These are phyloP conservation scores for Solanum verrucosum DNA, from an alignment of 257 asterid species.

Conservation along the genomic window DNA sequence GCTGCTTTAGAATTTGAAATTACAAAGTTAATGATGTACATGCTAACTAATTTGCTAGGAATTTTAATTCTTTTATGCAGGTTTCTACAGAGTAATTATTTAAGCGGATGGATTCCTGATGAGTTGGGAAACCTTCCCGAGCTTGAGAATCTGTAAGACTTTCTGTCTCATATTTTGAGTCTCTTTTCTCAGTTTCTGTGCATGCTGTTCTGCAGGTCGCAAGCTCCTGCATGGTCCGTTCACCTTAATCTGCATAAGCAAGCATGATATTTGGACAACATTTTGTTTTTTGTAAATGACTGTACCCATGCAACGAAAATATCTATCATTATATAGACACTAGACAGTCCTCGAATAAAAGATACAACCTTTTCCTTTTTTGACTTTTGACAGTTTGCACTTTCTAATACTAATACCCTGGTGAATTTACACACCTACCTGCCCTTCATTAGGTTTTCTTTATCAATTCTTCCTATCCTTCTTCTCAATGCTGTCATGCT, in stretches of 20 bases:
- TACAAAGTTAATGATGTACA: not conserved
- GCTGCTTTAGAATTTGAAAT: not conserved
- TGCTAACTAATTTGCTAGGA: not conserved
- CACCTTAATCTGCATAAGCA: not conserved
- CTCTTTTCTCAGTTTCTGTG: not conserved
- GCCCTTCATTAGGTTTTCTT: not conserved
- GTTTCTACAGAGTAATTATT: conserved; percentile 88
- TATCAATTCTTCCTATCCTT: not conserved
- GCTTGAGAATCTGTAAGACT: conserved; percentile 72
- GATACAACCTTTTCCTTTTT: not conserved
- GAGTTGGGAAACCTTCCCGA: conserved; percentile 75
- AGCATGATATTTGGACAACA: not conserved
- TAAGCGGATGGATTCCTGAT: conserved; percentile 74
- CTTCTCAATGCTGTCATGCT: not conserved
- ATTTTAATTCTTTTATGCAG: conserved; percentile 32
- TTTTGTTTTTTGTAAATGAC: not conserved
- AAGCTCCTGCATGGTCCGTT: not conserved
- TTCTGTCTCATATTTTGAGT: not conserved
- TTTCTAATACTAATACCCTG: not conserved
- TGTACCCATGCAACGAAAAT: not conserved
- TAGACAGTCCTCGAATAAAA: not conserved
- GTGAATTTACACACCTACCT: not conserved
- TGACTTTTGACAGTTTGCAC: not conserved
- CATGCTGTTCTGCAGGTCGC: not conserved
- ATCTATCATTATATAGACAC: not conserved